Evolutionary conservation across 768 basidiomycete genomes (phyloP).

Genomic region (Clathrus columnatus): DNA sequence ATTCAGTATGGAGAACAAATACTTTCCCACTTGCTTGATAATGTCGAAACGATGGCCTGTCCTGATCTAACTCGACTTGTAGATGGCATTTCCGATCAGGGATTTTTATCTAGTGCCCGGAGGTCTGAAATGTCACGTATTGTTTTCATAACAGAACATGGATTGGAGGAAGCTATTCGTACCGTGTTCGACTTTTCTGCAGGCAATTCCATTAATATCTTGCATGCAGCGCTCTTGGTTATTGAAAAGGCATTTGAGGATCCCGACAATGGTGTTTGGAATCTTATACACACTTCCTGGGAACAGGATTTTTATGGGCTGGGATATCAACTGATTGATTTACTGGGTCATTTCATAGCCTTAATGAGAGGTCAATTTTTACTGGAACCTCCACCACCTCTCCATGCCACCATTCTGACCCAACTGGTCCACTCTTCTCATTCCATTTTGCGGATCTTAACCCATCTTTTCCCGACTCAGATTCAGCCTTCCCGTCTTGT

Average conservation of each 20-base stretch:
- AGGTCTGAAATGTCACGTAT: conserved; percentile 57
- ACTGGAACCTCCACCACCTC: conserved; percentile 27
- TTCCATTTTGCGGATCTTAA: conserved; percentile 46
- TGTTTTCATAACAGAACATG: conserved; percentile 62
- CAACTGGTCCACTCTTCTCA: conserved; percentile 46
- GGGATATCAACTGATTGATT: conserved; percentile 45
- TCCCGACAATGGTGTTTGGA: conserved; percentile 47
- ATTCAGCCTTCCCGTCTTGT: conserved; percentile 44
- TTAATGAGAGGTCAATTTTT: conserved; percentile 50
- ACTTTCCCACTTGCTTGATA: conserved; percentile 48
- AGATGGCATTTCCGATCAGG: conserved; percentile 38
- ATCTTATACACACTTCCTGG: conserved; percentile 51
- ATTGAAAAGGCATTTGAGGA: conserved; percentile 42
- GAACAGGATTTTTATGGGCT: conserved; percentile 49
- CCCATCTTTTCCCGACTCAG: conserved; percentile 36
- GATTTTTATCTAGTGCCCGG: conserved; percentile 38
- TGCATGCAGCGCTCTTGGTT: conserved; percentile 57
- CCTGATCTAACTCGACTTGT: conserved; percentile 52
- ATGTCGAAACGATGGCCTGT: conserved; percentile 52
- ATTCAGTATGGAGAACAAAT: conserved; percentile 61
- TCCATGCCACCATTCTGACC: conserved; percentile 36
- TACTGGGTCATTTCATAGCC: conserved; percentile 38
- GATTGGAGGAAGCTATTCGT: conserved; percentile 52
- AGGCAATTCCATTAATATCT: conserved; percentile 32
- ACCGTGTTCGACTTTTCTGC: conserved; percentile 44